phyloP scores from a whole-genome alignment of 805 yeast species.

The Geotrichum ghanense region DNA sequence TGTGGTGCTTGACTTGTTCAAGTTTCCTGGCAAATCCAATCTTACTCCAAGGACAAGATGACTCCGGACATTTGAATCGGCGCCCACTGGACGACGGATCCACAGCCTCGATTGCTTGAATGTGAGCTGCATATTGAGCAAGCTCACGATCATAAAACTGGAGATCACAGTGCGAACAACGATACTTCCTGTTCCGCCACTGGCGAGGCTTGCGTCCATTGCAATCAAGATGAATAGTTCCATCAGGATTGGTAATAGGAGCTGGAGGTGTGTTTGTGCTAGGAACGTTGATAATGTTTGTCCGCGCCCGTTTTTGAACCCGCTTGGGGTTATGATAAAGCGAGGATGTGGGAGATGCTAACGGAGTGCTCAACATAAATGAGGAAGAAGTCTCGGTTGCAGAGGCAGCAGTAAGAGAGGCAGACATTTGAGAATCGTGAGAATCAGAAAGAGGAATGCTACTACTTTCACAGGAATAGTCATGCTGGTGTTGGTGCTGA shows the following conservation, averaged over 20 bases:
- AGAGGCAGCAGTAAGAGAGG: too few species aligned
- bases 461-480: too few species aligned
- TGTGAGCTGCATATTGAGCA: conserved; percentile 12
- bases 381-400: too few species aligned
- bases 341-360: too few species aligned
- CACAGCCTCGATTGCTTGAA: too few species aligned
- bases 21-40: conserved; percentile 21
- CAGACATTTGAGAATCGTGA: too few species aligned
- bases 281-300: not conserved
- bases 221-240: conserved; percentile 9
- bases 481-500: too few species aligned
- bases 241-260: conserved; percentile 1
- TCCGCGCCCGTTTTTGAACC: too few species aligned
- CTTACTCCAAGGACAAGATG: conserved; percentile 18
- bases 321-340: too few species aligned
- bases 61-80: conserved; percentile 18
- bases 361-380: too few species aligned
- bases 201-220: conserved; percentile 14
- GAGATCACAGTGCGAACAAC: conserved; percentile 13
- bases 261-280: conserved; percentile 2
- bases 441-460: too few species aligned
- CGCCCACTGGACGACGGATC: too few species aligned
- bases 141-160: conserved; percentile 12
- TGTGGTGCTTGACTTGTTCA: conserved; percentile 18
- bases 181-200: conserved; percentile 14